Conservation (phyloP, 768 basidiomycete genomes). For the Phylloporus arenicola region DNA sequence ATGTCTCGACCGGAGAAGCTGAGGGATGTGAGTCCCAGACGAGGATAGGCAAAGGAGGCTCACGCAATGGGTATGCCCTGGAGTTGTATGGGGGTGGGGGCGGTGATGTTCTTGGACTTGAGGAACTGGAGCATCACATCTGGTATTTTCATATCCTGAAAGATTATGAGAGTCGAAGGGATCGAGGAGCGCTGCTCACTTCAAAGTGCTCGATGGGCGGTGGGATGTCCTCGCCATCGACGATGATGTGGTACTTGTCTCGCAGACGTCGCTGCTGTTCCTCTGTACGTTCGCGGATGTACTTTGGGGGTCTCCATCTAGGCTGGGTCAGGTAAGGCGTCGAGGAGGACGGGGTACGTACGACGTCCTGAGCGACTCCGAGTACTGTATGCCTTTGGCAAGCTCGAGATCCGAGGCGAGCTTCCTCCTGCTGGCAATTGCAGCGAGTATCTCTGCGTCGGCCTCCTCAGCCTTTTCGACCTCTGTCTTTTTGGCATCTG, state of each 20-base stretch:
- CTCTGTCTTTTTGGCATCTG: conserved; percentile 84
- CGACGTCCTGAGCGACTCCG: conserved; percentile 80
- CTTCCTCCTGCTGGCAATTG: conserved; percentile 86
- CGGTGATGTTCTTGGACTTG: conserved; percentile 75
- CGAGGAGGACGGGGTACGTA: conserved; percentile 31
- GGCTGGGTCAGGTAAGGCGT: neutral
- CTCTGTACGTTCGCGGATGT: conserved; percentile 64
- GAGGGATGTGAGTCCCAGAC: conserved; percentile 7
- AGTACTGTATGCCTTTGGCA: conserved; percentile 89
- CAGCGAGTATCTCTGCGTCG: conserved; percentile 87
- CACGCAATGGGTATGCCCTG: conserved; percentile 96
- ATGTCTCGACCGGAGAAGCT: conserved; percentile 95
- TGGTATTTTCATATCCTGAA: conserved; percentile 98
- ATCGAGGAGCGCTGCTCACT: conserved; percentile 34
- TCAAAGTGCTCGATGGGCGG: conserved; percentile 88
- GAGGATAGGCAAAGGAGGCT: conserved; percentile 24
- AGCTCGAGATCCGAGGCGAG: conserved; percentile 90
- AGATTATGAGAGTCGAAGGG: conserved; percentile 8
- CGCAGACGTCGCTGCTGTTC: conserved; percentile 71
- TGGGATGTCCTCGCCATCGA: conserved; percentile 91
- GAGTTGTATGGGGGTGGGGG: conserved; percentile 93
- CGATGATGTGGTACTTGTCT: conserved; percentile 89
- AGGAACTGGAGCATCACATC: conserved; percentile 76
- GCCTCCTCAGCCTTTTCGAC: conserved; percentile 82
- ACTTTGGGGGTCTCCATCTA: conserved; percentile 87